Evolutionary conservation across 352 stramenopile species (phyloP).

Genomic region (Phytophthora melonis): DNA sequence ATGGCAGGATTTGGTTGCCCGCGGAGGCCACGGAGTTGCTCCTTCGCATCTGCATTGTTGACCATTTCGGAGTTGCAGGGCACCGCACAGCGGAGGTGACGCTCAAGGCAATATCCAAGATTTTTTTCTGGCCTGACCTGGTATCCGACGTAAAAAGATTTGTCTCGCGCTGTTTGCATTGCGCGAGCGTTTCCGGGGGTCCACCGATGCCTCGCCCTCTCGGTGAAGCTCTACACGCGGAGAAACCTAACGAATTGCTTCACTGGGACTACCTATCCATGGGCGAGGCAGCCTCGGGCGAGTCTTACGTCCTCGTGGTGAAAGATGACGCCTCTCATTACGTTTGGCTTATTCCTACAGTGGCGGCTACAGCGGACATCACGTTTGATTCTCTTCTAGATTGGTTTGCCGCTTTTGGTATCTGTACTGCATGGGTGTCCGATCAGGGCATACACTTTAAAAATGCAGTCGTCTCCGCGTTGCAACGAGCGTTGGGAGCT

Average conservation of each 20-base stretch:
- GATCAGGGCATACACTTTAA: neutral
- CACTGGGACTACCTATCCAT: neutral
- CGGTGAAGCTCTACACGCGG: neutral
- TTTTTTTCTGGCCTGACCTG: neutral
- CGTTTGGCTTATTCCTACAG: neutral
- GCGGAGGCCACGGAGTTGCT: too few relatives aligned
- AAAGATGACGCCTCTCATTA: conserved; percentile 1
- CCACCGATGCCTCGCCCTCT: neutral
- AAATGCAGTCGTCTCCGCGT: neutral
- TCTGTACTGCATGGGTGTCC: neutral
- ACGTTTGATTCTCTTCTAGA: neutral
- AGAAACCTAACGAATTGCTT: neutral
- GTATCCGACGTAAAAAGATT: neutral
- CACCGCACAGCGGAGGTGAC: conserved; percentile 25
- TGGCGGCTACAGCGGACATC: neutral
- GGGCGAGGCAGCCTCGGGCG: neutral
- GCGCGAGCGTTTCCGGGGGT: too few relatives aligned
- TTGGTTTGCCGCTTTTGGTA: neutral
- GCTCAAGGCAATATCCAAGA: neutral
- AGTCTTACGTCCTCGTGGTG: neutral
- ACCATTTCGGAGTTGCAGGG: too few relatives aligned
- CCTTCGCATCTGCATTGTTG: conserved; percentile 25
- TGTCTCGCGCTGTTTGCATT: too few relatives aligned
- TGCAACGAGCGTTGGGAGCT: neutral
- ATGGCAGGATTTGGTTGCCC: too few relatives aligned